phyloP scores from a whole-genome alignment of 306 rosid genomes.

The Gastrolobium villosum region DNA sequence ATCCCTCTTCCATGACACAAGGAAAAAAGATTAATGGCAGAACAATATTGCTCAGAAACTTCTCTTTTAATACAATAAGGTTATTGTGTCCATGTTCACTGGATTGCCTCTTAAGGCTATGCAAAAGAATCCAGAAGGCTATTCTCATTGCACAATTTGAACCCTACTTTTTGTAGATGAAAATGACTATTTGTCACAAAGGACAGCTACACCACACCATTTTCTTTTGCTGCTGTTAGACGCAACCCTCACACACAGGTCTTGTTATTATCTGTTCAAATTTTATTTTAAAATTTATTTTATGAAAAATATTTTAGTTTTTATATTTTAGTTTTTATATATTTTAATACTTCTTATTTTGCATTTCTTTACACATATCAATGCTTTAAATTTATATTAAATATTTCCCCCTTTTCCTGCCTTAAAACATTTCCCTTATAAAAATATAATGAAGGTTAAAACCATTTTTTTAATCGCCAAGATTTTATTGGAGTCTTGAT shows the following conservation, averaged over 20 bases:
- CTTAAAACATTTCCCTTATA: too few species aligned
- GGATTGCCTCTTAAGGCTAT: slow-evolving; percentile 26
- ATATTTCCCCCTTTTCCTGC: too few species aligned
- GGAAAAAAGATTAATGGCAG: background rate
- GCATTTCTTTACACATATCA: too few species aligned
- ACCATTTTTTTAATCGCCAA: too few species aligned
- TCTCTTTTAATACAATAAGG: slow-evolving; percentile 11
- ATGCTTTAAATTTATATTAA: too few species aligned
- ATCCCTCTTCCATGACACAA: background rate
- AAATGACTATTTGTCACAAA: slow-evolving; percentile 1
- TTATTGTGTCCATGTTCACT: slow-evolving; percentile 41
- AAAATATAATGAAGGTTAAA: too few species aligned
- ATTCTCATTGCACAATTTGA: background rate
- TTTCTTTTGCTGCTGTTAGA: background rate
- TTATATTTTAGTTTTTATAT: too few species aligned
- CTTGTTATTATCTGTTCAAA: too few species aligned
- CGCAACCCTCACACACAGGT: background rate
- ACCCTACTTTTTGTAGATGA: slow-evolving; percentile 18
- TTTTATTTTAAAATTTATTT: too few species aligned
- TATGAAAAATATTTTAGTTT: too few species aligned
- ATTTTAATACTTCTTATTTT: too few species aligned
- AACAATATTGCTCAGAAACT: background rate
- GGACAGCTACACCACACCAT: slow-evolving; percentile 8
- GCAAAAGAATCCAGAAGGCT: slow-evolving; percentile 18
- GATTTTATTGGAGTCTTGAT: too few species aligned